Conservation (phyloP, 306 rosid species). For the Dalbergia cultrata region DNA sequence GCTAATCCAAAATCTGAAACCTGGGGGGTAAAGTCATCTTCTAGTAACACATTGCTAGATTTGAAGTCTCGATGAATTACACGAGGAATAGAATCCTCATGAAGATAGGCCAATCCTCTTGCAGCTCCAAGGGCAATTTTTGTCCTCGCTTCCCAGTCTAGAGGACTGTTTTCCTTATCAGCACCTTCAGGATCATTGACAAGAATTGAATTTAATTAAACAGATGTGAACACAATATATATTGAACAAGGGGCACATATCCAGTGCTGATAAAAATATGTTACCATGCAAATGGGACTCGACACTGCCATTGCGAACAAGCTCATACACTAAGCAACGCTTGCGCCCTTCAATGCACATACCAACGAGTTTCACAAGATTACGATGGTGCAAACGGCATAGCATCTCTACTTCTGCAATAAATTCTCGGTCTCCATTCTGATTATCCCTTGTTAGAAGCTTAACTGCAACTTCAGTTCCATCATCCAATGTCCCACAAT, state of each 20-base stretch:
- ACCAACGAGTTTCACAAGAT: slow-evolving; percentile 91
- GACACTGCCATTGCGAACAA: slow-evolving; percentile 93
- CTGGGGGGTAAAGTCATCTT: slow-evolving; percentile 94
- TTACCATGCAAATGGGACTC: slow-evolving; percentile 98
- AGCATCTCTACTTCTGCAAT: slow-evolving; percentile 98
- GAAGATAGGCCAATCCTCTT: slow-evolving; percentile 97
- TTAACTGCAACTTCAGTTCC: slow-evolving; percentile 92
- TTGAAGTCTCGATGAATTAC: slow-evolving; percentile 96
- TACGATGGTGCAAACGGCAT: slow-evolving; percentile 94
- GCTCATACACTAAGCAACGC: slow-evolving; percentile 92
- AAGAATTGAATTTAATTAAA: slow-evolving; percentile 30
- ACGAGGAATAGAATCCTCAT: slow-evolving; percentile 96
- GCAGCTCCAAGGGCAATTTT: slow-evolving; percentile 99
- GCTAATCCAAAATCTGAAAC: slow-evolving; percentile 98
- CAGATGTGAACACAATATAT: slow-evolving; percentile 20
- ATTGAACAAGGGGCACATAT: slow-evolving; percentile 13
- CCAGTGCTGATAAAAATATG: slow-evolving; percentile 36
- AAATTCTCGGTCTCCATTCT: slow-evolving; percentile 94
- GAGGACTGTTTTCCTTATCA: slow-evolving; percentile 80
- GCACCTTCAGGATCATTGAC: slow-evolving; percentile 65
- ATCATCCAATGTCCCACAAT: slow-evolving; percentile 80
- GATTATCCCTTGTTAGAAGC: slow-evolving; percentile 81
- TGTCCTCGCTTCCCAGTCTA: slow-evolving; percentile 94
- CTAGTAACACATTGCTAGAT: slow-evolving; percentile 91
- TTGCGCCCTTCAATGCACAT: slow-evolving; percentile 89